Evolutionary conservation across 306 rosid species (phyloP).

Genomic region (Amphicarpaea edgeworthii): DNA sequence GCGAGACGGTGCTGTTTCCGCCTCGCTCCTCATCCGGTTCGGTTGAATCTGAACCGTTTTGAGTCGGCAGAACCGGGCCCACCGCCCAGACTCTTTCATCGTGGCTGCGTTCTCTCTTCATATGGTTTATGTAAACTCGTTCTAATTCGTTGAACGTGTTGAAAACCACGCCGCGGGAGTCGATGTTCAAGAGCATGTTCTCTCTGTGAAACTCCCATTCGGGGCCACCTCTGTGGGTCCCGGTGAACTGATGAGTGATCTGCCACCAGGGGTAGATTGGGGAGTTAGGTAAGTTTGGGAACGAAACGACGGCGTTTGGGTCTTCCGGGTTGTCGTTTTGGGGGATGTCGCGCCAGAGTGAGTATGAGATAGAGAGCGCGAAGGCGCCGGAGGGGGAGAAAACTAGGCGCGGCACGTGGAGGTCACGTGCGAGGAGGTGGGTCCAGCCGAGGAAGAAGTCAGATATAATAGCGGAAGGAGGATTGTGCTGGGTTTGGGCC

Average conservation of each 20-base stretch:
- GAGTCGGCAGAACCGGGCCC: conserved; percentile 51
- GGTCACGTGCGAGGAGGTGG: conserved; percentile 48
- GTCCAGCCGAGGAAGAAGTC: conserved; percentile 71
- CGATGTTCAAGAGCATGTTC: background rate
- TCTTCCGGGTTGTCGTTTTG: conserved; percentile 11
- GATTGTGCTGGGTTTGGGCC: conserved; percentile 35
- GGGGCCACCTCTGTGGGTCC: conserved; percentile 44
- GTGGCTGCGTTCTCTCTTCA: conserved; percentile 45
- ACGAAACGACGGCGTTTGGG: conserved; percentile 23
- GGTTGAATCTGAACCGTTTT: background rate
- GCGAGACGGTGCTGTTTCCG: conserved; percentile 43
- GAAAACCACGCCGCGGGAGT: conserved; percentile 55
- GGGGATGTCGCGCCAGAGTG: conserved; percentile 43
- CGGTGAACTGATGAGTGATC: no score
- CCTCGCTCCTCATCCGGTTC: conserved; percentile 41
- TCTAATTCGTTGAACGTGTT: conserved; percentile 56
- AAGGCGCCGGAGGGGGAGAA: conserved; percentile 60
- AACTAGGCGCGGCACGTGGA: conserved; percentile 47
- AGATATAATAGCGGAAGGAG: conserved; percentile 53
- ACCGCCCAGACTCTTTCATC: conserved; percentile 56
- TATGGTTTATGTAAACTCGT: conserved; percentile 40
- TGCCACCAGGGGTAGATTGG: conserved; percentile 62
- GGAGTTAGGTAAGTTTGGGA: conserved; percentile 52
- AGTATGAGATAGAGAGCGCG: background rate
- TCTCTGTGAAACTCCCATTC: conserved; percentile 40